Evolutionary conservation across 169 alveolate genomes (phyloP).

Genomic region (Amoebophrya sp.): DNA sequence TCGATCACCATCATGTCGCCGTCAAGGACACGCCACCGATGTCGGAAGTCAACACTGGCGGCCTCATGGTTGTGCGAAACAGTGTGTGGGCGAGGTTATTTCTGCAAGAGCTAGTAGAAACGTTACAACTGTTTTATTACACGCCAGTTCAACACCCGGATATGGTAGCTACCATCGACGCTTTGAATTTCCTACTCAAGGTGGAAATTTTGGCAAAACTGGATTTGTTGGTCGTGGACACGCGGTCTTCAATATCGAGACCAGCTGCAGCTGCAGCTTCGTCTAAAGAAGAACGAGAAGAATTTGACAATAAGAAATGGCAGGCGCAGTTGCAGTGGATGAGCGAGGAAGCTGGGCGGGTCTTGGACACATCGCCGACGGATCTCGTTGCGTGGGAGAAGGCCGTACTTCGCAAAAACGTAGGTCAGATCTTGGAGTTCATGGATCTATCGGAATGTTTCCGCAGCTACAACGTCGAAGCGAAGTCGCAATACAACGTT

Average conservation of each 20-base stretch:
- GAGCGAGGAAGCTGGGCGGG: too few species aligned
- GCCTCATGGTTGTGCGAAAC: neutral
- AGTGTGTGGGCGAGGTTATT: neutral
- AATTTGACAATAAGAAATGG: too few species aligned
- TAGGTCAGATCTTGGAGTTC: neutral
- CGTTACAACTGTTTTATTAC: neutral
- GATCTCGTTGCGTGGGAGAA: neutral
- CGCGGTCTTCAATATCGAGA: too few species aligned
- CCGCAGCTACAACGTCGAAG: neutral
- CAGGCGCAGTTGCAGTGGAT: too few species aligned
- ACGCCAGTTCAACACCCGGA: conserved; percentile 17
- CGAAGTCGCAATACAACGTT: neutral
- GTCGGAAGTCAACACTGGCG: neutral
- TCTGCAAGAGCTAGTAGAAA: neutral
- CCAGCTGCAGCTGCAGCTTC: too few species aligned
- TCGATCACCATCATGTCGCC: neutral
- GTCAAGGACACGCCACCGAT: conserved; percentile 8
- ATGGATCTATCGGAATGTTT: neutral
- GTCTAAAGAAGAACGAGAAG: too few species aligned
- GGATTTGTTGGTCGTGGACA: too few species aligned
- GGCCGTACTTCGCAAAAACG: neutral
- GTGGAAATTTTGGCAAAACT: neutral
- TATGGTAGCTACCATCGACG: neutral
- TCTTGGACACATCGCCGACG: neutral
- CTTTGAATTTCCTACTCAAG: neutral